phyloP scores from a whole-genome alignment of 73 alveolate genomes.

The Paramecium primaurelia region DNA sequence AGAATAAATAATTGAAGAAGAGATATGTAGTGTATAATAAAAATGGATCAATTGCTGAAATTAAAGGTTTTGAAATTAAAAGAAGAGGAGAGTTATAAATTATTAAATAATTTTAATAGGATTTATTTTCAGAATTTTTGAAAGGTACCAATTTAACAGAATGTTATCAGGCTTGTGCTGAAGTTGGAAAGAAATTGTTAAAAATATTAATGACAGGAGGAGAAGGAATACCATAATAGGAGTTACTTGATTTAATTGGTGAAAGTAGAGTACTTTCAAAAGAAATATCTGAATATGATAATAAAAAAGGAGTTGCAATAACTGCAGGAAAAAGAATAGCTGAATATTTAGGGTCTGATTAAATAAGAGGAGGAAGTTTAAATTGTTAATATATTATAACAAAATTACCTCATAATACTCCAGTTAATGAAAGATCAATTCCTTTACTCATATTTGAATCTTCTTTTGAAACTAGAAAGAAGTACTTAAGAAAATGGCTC shows the following conservation, averaged over 20 bases:
- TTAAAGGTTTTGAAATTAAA: slow-evolving; percentile 98
- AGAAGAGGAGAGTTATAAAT: slow-evolving; percentile 99
- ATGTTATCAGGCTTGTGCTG: slow-evolving; percentile 95
- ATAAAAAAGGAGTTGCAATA: slow-evolving; percentile 85
- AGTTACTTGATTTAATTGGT: slow-evolving; percentile 91
- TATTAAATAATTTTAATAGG: slow-evolving; percentile 97
- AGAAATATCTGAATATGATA: slow-evolving; percentile 89
- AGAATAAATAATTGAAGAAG: slow-evolving; percentile 98
- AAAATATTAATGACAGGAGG: slow-evolving; percentile 78
- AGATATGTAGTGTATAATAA: slow-evolving; percentile 73
- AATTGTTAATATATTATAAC: slow-evolving; percentile 93
- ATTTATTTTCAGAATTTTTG: slow-evolving; percentile 95
- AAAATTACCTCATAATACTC: slow-evolving; percentile 95
- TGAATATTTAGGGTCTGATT: slow-evolving; percentile 95
- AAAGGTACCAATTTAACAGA: slow-evolving; percentile 94
- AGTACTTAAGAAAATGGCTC: slow-evolving; percentile 94
- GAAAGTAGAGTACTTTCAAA: slow-evolving; percentile 89
- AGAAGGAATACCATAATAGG: slow-evolving; percentile 88
- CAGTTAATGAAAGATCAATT: slow-evolving; percentile 97
- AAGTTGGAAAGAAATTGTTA: slow-evolving; percentile 75
- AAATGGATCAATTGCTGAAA: slow-evolving; percentile 79
- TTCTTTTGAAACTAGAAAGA: slow-evolving; percentile 86
- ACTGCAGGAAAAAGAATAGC: slow-evolving; percentile 98
- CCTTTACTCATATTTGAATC: slow-evolving; percentile 96
- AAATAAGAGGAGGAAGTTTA: slow-evolving; percentile 93